Base-by-base conservation (phyloP, 371 early-diverging fungal species). In the Mortierella sp. region DNA sequence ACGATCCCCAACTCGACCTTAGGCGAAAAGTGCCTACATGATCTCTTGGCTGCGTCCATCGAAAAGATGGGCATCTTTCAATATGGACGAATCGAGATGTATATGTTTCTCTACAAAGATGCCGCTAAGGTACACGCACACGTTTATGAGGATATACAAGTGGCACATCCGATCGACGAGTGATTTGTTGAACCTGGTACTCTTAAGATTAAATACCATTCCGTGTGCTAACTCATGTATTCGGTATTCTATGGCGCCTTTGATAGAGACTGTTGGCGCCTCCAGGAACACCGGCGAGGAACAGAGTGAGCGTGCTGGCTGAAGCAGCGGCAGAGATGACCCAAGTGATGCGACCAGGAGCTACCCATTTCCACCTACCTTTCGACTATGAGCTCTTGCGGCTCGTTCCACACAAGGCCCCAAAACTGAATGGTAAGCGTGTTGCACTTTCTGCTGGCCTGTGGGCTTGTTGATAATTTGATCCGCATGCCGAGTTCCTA, bases 361-460 rank as follows among this genome's bases (percentile, higher is more conserved):
- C 40, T 4, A 14, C 34, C 6, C 64, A 76, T 48, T 79, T 83
- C 53, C 53, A 79, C 50, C 41, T 76, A 11, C 83, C 79, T 13
- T 73, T 73, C n/a, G 82, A 81, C 11, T 90, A 91, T 63, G 81
- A 88, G 39, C 84, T 91, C 16, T 67, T 90, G 11, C 84, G 83
- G 29, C 64, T 90, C 24, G 78, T 85, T 1, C 92, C 92, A 5
- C 82, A 82, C 44, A 81, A 86, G 68, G 74, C 87, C 10, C 87
- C 74, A 63, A 72, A 76, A 39, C 45, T 89, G n/a, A 86, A 83
- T 50, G 71, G 91, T 89, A 87, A 81, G 84, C 58, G 43, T 5
- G 19, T 34, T 26, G 31, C 29, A 3, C 24, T n/a, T 16, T 24
- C n/a, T 39, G 24, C 7, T 24, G 41, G 40, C 8, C 8, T 39